These are phyloP conservation scores for Dorcoceras hygrometricum DNA, from an alignment of 257 asterid genomes.

Conservation along the genomic window DNA sequence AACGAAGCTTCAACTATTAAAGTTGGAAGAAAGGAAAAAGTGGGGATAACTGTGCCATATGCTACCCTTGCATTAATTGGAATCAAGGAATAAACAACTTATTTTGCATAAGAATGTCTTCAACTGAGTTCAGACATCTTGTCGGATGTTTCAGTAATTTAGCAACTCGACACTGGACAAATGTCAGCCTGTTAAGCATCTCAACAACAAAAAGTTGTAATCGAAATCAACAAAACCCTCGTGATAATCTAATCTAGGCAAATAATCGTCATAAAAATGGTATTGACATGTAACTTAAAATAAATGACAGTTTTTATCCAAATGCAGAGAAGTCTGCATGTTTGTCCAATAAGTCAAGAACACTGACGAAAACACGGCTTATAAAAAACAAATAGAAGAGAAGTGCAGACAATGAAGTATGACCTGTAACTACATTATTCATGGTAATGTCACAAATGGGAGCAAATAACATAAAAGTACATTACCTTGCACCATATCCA, in stretches of 20 bases:
- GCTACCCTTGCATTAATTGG: not conserved
- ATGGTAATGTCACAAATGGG: conserved; percentile 10
- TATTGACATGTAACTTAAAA: not conserved
- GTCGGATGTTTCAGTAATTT: not conserved
- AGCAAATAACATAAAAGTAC: conserved; percentile 22
- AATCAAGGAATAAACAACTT: not conserved
- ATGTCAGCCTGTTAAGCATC: not conserved
- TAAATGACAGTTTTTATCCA: not conserved
- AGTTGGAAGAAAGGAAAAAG: not conserved
- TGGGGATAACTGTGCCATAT: conserved; percentile 4
- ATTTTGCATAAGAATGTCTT: not conserved
- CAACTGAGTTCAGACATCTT: not conserved
- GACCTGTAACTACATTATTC: conserved; percentile 12
- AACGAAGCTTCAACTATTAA: not conserved
- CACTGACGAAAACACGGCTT: not conserved
- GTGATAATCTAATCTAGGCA: not conserved
- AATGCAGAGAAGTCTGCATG: not conserved
- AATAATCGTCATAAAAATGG: not conserved
- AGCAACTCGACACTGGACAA: not conserved
- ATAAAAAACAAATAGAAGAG: not conserved
- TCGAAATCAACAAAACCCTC: not conserved
- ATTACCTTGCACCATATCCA: conserved; percentile 98
- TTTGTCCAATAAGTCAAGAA: conserved; percentile 6
- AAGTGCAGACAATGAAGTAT: not conserved
- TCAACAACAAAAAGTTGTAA: conserved; percentile 1